phyloP scores from a whole-genome alignment of 768 basidiomycete genomes.

The Kwoniella bestiolae region DNA sequence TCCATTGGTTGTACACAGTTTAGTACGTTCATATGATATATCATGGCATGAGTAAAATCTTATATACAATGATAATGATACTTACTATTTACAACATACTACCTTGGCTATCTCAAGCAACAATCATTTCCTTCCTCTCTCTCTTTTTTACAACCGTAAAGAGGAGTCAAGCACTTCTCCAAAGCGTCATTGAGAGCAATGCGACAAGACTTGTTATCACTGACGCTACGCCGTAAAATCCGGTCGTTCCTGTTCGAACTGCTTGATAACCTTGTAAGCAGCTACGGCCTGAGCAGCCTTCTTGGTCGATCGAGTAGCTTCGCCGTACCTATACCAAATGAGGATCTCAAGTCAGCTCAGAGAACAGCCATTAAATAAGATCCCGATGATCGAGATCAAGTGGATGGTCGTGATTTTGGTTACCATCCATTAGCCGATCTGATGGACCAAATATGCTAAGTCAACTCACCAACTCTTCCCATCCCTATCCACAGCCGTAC shows the following conservation, averaged over 20 bases:
- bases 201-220: too few species aligned
- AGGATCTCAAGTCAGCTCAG: too few species aligned
- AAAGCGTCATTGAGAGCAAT: too few species aligned
- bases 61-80: not conserved
- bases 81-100: not conserved
- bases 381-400: too few species aligned
- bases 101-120: not conserved
- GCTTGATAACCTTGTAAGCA: conserved; percentile 38
- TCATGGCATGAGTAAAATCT: not conserved
- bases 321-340: conserved; percentile 27
- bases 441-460: conserved; percentile 1
- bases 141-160: not conserved
- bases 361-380: too few species aligned
- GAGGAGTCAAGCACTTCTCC: too few species aligned
- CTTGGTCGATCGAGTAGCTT: conserved; percentile 36
- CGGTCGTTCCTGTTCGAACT: conserved; percentile 24
- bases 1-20: too few species aligned
- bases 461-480: conserved; percentile 38
- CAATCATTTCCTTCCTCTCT: not conserved
- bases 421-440: too few species aligned
- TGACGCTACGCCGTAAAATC: conserved; percentile 11
- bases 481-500: conserved; percentile 26
- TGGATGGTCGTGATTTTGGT: too few species aligned
- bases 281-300: conserved; percentile 37
- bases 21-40: not conserved